These are phyloP conservation scores for Solidago caesia DNA, from an alignment of 129 eudicot genomes.

Conservation along the genomic window DNA sequence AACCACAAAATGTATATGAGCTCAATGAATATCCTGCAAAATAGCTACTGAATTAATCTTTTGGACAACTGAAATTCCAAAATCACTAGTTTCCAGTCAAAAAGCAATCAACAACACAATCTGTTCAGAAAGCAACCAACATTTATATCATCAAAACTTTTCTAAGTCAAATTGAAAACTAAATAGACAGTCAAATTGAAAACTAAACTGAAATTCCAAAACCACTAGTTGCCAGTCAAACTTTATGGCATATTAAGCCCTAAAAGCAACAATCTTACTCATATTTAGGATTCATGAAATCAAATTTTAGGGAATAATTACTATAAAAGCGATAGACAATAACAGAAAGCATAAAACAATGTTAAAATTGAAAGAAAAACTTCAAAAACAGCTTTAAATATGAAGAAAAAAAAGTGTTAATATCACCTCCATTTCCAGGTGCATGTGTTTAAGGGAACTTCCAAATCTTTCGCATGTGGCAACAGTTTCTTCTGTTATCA, in stretches of 20 bases:
- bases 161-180: constrained; percentile 22
- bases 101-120: constrained; percentile 21
- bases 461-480: too few relatives aligned
- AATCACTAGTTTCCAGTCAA: constrained; percentile 24
- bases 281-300: constrained; percentile 27
- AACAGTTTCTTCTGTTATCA: too few relatives aligned
- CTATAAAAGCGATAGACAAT: constrained; percentile 21
- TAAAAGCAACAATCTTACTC: constrained; percentile 20
- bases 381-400: constrained; percentile 20
- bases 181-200: too few relatives aligned
- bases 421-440: too few relatives aligned
- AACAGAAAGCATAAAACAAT: constrained; percentile 26
- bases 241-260: constrained; percentile 22
- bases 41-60: neutral
- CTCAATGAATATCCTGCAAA: too few relatives aligned
- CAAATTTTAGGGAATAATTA: constrained; percentile 24
- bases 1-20: neutral
- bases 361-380: constrained; percentile 16
- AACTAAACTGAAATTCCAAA: too few relatives aligned
- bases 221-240: too few relatives aligned
- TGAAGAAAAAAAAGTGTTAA: too few relatives aligned
- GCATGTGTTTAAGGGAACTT: too few relatives aligned
- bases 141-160: constrained; percentile 25
- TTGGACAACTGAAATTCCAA: constrained; percentile 22
- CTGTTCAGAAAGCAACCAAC: constrained; percentile 28